A percentile compares a stretch with the other conserved stretches of the same genome.
These are phyloP conservation scores for Digitaria exilis DNA, from an alignment of 202 grass and related monocot genomes.

Conservation along the genomic window DNA sequence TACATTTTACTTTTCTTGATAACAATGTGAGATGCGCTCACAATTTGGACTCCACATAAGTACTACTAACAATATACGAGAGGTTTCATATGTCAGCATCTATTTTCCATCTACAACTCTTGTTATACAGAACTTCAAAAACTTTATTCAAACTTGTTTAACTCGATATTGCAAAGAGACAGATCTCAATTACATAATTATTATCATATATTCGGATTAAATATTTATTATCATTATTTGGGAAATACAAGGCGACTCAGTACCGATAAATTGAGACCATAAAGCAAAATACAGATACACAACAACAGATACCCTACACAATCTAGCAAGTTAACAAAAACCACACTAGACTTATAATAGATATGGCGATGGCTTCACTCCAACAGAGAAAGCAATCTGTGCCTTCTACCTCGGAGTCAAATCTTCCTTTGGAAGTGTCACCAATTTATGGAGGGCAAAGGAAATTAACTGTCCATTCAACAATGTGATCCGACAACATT, in stretches of 20 bases:
- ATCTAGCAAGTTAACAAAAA: conserved; percentile 24
- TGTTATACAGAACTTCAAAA: neutral
- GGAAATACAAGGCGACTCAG: conserved; percentile 20
- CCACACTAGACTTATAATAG: conserved; percentile 8
- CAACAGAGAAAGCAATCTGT: conserved; percentile 14
- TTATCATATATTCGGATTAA: conserved; percentile 8
- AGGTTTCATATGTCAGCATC: neutral
- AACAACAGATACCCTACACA: conserved; percentile 20
- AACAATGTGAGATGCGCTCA: neutral
- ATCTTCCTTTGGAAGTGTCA: neutral
- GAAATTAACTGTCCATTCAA: neutral
- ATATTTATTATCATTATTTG: conserved; percentile 39
- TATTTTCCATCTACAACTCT: neutral
- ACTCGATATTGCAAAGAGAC: neutral
- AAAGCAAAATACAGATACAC: conserved; percentile 11
- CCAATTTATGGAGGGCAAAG: neutral
- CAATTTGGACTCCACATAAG: neutral
- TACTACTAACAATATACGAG: neutral
- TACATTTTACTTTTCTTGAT: neutral
- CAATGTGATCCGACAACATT: neutral
- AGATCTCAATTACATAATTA: neutral
- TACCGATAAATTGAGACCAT: neutral
- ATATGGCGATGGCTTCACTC: conserved; percentile 25
- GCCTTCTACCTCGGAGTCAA: neutral
- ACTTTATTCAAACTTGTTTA: neutral